phyloP scores from a whole-genome alignment of 805 yeast genomes.

The Zygoascus flipseniorum region DNA sequence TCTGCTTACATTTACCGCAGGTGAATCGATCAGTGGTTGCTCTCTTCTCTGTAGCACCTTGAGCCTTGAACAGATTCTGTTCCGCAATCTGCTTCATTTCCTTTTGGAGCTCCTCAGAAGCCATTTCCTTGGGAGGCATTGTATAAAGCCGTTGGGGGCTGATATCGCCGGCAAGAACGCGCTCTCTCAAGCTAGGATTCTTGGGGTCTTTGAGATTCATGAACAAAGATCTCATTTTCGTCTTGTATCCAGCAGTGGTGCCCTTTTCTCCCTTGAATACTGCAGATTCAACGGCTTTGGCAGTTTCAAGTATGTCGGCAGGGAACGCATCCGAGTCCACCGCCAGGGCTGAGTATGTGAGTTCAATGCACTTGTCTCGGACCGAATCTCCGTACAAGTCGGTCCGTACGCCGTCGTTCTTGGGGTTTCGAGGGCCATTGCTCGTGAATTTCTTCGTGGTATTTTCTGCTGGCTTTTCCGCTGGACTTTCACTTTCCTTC shows the following conservation, averaged over 20 bases:
- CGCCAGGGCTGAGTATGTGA: conserved; percentile 83
- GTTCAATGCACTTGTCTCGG: conserved; percentile 76
- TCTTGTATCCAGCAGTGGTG: conserved; percentile 55
- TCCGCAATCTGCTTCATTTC: conserved; percentile 80
- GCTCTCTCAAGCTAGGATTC: conserved; percentile 73
- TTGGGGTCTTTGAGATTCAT: conserved; percentile 83
- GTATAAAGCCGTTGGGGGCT: conserved; percentile 54
- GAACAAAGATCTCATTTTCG: conserved; percentile 76
- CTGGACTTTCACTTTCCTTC: neutral
- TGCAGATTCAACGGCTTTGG: conserved; percentile 65
- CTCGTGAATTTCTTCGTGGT: neutral
- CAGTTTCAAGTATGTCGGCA: conserved; percentile 50
- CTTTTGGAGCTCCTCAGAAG: conserved; percentile 81
- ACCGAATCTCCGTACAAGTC: conserved; percentile 64
- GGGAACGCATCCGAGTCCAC: conserved; percentile 60
- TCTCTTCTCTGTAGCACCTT: conserved; percentile 92
- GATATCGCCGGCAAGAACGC: conserved; percentile 61
- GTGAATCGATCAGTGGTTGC: conserved; percentile 95
- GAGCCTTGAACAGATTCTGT: conserved; percentile 90
- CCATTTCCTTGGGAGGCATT: conserved; percentile 93
- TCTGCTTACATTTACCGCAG: conserved; percentile 96
- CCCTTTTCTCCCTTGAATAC: conserved; percentile 53
- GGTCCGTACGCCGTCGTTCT: conserved; percentile 71
- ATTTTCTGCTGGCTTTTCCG: neutral
- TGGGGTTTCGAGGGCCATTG: conserved; percentile 56